Base-by-base conservation (phyloP, 202 grass and related monocot genomes). In the Thinopyrum obtusiflorum region DNA sequence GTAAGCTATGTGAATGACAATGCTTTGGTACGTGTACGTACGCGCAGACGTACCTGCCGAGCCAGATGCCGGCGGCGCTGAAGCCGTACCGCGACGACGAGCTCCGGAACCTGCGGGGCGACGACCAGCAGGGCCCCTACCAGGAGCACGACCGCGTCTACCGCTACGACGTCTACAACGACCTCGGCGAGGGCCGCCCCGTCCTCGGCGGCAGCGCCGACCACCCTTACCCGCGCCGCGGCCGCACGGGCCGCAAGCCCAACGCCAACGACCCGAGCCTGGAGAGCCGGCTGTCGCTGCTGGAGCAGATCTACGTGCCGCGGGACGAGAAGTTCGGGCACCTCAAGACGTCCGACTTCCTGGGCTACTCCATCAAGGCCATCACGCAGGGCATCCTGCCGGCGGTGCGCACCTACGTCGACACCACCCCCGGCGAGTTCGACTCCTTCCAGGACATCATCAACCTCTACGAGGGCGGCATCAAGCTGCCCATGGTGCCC, bases 321-420 rank as follows among this genome's bases (percentile, higher is more conserved):
- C 89, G 92, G 5, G 92, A 94, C 35, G 92, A 94, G 73, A 78
- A 83, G 27, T 94, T 94, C 44, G 92, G 92, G 0, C 78, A 89
- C 61, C 46, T 94, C 1, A 94, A 94, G 73, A 71, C 68, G 92
- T 31, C 81, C 0, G 92, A 94, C 37, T 94, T 94, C 73, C 75
- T 82, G 11, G 66, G 87, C 5, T 91, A 91, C 76, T 74, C 89
- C 15, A 9, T 91, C 67, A 94, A 91, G 49, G 83, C 87, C n/a
- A n/a, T n/a, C n/a, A n/a, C n/a, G 33, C 32, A 7, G 65, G 80
- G 2, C n/a, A 61, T 94, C 29, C 9, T 87, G 2, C 92, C 92
- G 44, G 68, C 86, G 36, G 80, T 94, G 14, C 47, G 81, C 18
- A 76, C 87, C 18, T 87, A 82, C 51, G 80, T 85, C 9, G 66